phyloP scores from a whole-genome alignment of 1,139 yeast species.

The Zygoascus sp. region DNA sequence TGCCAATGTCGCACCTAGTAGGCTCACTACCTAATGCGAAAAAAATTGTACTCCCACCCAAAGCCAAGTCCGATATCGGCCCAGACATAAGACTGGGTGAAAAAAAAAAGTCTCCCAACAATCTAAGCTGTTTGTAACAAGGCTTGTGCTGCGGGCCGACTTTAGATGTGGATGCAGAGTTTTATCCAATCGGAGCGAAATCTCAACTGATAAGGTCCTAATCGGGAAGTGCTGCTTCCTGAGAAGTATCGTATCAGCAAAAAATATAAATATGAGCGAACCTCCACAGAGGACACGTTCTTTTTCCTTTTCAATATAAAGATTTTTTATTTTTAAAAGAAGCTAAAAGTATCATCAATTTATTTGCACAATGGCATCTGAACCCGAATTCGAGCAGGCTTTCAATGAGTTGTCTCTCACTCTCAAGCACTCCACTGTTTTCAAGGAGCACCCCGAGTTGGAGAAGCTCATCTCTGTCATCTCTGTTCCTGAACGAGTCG shows the following conservation, averaged over 20 bases:
- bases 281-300: not conserved
- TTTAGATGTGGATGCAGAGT: not conserved
- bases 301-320: conserved; percentile 1
- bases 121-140: too few species aligned
- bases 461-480: conserved; percentile 86
- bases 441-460: conserved; percentile 83
- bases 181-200: conserved; percentile 3
- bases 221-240: conserved; percentile 8
- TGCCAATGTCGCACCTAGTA: not conserved
- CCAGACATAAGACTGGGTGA: not conserved
- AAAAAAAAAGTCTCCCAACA: not conserved
- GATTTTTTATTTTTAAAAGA: not conserved
- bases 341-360: too few species aligned
- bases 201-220: conserved; percentile 7
- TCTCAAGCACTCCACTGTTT: conserved; percentile 84
- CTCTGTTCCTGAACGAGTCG: conserved; percentile 91
- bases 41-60: not conserved
- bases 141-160: not conserved
- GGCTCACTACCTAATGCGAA: not conserved
- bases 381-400: conserved; percentile 99
- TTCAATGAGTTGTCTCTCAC: conserved; percentile 88
- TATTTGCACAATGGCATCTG: conserved; percentile 43
- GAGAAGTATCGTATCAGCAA: not conserved
- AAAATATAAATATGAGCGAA: conserved; percentile 8
- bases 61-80: not conserved